Evolutionary conservation across 2,329 filamentous ascomycete species (phyloP), one percentile per base, ranked within the genome.

Genomic region (Orbilia blumenaviensis): DNA sequence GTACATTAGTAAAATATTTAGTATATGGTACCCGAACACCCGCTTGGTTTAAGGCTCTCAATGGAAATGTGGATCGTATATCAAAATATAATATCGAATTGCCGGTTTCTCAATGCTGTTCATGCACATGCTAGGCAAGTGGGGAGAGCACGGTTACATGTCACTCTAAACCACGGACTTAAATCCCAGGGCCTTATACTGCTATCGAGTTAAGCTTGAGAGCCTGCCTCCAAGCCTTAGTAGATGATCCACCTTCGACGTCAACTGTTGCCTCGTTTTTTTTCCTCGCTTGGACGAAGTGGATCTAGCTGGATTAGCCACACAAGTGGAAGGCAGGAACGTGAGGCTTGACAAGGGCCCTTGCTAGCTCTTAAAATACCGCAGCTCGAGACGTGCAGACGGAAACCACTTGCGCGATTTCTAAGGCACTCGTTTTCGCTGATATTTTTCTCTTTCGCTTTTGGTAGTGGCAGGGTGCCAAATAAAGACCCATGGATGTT

Each of bases 381-480:
- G 29, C 48, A 58, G 46, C 27, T 25, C n/a, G 34, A 52, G 44
- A 42, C 32, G n/a, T 54, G 36, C 44, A 56, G 48, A 42, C 12
- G 50, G 48, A n/a, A 38, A 56, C 52, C 5, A 6, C 44, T 74
- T 74, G 62, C 61, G 69, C 69, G 69, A 74, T 74, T 74, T 74
- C 69, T 48, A 25, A 48, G 29, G 29, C 36, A 10, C 66, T 23
- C 16, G 32, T 10, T 12, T 44, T 41, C 10, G 12, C n/a, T 34
- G 60, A 66, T 52, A 25, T 72, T 52, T 44, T 66, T 44, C 44
- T 54, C 62, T 74, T 66, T 62, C 44, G 56, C 62, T 74, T 66
- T 62, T 71, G 56, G 66, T 44, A 12, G 38, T 18, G 46, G 23
- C 34, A 34, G 23, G 9, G 14, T 61, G 44, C 29, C 12, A 44